phyloP scores from a whole-genome alignment of 306 rosid genomes.

The Vigna nakashimae region DNA sequence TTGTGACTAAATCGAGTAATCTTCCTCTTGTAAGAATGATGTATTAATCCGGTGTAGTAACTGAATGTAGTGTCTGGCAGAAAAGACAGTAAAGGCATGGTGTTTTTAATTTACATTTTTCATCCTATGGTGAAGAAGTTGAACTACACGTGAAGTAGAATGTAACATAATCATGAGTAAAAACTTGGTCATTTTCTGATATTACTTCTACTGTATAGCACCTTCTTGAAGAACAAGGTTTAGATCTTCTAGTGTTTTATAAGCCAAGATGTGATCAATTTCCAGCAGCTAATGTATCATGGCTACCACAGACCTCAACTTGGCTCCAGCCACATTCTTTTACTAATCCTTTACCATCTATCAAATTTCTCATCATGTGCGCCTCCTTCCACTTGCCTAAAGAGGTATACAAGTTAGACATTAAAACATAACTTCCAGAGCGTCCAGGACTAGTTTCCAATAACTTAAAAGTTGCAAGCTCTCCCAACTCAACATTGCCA shows the following conservation, averaged over 20 bases:
- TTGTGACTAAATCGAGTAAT: neutral
- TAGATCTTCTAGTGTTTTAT: conserved; percentile 37
- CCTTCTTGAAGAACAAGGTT: conserved; percentile 41
- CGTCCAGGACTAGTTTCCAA: conserved; percentile 45
- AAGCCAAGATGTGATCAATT: conserved; percentile 42
- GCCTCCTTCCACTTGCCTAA: conserved; percentile 76
- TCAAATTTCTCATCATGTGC: conserved; percentile 53
- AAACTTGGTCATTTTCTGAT: neutral
- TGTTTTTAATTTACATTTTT: conserved; percentile 20
- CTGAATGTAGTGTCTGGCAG: conserved; percentile 2
- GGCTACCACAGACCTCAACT: conserved; percentile 55
- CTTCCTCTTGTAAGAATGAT: neutral
- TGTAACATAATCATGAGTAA: neutral
- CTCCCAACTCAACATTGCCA: conserved; percentile 57
- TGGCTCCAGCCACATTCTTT: conserved; percentile 78
- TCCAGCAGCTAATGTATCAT: conserved; percentile 49
- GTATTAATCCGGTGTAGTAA: neutral
- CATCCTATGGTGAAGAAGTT: neutral
- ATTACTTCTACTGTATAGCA: conserved; percentile 26
- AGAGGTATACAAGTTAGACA: conserved; percentile 69
- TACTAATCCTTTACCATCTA: conserved; percentile 57
- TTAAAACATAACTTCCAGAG: conserved; percentile 57
- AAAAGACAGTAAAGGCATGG: neutral
- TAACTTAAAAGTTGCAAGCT: conserved; percentile 54
- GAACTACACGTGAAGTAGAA: conserved; percentile 8